A percentile compares a stretch with the other conserved stretches of the same genome.
Conservation (phyloP, 768 basidiomycete genomes). For the Boletus pseudopeckii region DNA sequence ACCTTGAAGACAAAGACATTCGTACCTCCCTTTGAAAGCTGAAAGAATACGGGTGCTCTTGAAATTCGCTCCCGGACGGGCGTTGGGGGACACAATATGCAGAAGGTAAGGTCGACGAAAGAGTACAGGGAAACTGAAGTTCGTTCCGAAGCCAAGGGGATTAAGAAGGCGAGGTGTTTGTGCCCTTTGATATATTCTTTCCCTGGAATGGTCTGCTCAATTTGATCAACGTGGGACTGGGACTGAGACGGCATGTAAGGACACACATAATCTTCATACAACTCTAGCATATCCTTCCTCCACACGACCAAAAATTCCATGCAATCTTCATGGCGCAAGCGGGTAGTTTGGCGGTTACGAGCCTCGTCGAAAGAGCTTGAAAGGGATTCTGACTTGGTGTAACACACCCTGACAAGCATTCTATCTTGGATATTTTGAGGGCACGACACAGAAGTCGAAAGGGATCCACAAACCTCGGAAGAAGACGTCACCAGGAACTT, state of each 20-base stretch:
- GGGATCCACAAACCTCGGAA: slow-evolving; percentile 61
- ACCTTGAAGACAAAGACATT: slow-evolving; percentile 86
- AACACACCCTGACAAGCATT: slow-evolving; percentile 79
- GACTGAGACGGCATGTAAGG: background rate
- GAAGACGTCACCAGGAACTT: slow-evolving; percentile 51
- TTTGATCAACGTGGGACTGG: slow-evolving; percentile 3
- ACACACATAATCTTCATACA: slow-evolving; percentile 83
- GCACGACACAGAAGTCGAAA: background rate
- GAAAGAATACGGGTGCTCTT: slow-evolving; percentile 48
- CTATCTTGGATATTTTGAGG: slow-evolving; percentile 55
- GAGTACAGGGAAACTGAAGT: slow-evolving; percentile 86
- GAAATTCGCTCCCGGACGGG: slow-evolving; percentile 36
- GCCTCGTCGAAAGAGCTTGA: slow-evolving; percentile 59
- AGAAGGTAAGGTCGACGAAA: slow-evolving; percentile 81
- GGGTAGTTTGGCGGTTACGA: slow-evolving; percentile 58
- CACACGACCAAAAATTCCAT: slow-evolving; percentile 86
- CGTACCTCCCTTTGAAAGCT: slow-evolving; percentile 57
- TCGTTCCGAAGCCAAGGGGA: slow-evolving; percentile 60
- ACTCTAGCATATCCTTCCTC: slow-evolving; percentile 71
- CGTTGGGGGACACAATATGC: slow-evolving; percentile 62
- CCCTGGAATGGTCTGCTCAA: slow-evolving; percentile 53
- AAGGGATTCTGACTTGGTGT: slow-evolving; percentile 53
- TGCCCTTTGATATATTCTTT: slow-evolving; percentile 67
- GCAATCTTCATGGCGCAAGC: slow-evolving; percentile 64
- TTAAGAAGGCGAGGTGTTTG: slow-evolving; percentile 75